Base-by-base conservation (phyloP, 495 filamentous ascomycete genomes). In the Hypoxylon subgilvum region DNA sequence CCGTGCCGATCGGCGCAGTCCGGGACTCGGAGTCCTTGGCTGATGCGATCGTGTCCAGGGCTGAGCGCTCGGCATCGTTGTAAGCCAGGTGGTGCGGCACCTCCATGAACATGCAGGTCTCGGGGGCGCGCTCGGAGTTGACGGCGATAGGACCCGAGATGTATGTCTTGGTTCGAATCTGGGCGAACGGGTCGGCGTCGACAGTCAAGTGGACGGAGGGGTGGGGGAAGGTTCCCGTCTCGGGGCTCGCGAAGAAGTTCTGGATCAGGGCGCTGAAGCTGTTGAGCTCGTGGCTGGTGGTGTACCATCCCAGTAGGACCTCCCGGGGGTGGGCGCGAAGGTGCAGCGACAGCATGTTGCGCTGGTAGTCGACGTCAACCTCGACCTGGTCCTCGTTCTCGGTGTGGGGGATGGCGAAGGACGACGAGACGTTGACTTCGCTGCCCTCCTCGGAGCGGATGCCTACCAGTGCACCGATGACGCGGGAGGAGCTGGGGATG, bases 361-460 rank as follows among this genome's bases (percentile, higher is more conserved):
- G 97, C 76, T 98, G 94, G 72, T 97, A 98, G 75, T 97, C 94
- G 84, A 98, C 96, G 74, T 98, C 94, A 55, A 98, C 95, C 71
- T 98, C 94, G 65, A 98, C 94, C 74, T 98, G 94, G 75, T 98
- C 94, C 71, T 92, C 87, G 67, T 91, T 96, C 79, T 98, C 94
- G 52, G 92, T 97, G 80, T 98, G 94, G 52, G 92, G 91, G 63
- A 98, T 94, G 50, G 95, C 95, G 72, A 97, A 98, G 76, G 89
- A 91, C 74, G 90, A 92, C 63, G 89, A 84, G 68, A 98, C 92
- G 78, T 92, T 90, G 66, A 94, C 91, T 76, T 97, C 93, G 74
- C 86, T 89, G 72, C 92, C 93, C 82, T 98, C 94, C 76, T 98
- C 94, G 68, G 86, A 90, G 66, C 94, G 88, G 57, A 86, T 85